phyloP scores from a whole-genome alignment of 805 yeast species.

The Starmerella vaccinii region DNA sequence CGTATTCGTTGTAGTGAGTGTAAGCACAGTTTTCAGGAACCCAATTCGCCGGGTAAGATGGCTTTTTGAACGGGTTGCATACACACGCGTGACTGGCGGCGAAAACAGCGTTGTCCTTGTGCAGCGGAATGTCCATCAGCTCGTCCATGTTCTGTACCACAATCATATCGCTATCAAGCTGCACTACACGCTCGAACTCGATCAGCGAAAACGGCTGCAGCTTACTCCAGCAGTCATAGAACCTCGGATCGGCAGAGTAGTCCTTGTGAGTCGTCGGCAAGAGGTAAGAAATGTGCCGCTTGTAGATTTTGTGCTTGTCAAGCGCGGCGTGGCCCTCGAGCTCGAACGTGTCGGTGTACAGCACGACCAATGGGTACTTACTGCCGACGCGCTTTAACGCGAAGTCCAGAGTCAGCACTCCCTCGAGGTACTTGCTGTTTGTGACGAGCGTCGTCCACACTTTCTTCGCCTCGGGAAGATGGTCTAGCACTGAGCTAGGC shows the following conservation, averaged over 20 bases:
- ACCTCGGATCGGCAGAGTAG: slow-evolving; percentile 42
- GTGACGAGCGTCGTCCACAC: slow-evolving; percentile 53
- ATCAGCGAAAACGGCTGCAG: slow-evolving; percentile 43
- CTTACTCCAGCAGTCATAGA: slow-evolving; percentile 54
- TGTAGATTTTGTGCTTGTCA: slow-evolving; percentile 35
- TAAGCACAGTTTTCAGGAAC: slow-evolving; percentile 42
- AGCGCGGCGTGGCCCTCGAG: slow-evolving; percentile 36
- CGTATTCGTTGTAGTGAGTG: slow-evolving; percentile 32
- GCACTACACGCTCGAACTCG: slow-evolving; percentile 46
- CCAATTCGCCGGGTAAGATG: slow-evolving; percentile 50
- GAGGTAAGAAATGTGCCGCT: slow-evolving; percentile 36
- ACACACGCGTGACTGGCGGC: slow-evolving; percentile 56
- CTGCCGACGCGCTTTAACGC: slow-evolving; percentile 38
- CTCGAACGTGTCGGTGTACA: slow-evolving; percentile 42
- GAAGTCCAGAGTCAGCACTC: slow-evolving; percentile 42
- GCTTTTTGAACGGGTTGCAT: slow-evolving; percentile 45
- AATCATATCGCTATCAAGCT: slow-evolving; percentile 52
- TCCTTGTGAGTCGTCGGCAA: slow-evolving; percentile 38
- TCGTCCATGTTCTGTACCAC: slow-evolving; percentile 51
- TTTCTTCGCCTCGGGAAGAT: slow-evolving; percentile 11
- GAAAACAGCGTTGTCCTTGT: slow-evolving; percentile 33
- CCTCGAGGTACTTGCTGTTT: slow-evolving; percentile 41
- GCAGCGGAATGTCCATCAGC: slow-evolving; percentile 40
- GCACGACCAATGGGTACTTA: slow-evolving; percentile 42
- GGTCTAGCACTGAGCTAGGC: slow-evolving; percentile 1